phyloP scores from a whole-genome alignment of 106 monocot genomes.

The Dendrobium huoshanense region DNA sequence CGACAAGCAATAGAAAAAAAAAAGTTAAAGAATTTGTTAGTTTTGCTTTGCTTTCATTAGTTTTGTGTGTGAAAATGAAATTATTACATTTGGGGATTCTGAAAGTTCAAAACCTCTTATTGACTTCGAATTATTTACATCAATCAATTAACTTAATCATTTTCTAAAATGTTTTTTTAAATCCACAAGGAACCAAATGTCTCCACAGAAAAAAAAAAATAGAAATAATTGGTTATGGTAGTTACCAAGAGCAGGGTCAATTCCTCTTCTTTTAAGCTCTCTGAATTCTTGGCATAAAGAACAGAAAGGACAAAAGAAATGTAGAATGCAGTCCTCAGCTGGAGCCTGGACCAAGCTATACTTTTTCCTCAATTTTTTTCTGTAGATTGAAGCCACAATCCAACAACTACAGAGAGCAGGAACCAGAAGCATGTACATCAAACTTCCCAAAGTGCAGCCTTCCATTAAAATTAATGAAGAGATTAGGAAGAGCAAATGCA shows the following conservation, averaged over 20 bases:
- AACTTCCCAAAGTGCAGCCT: conserved; percentile 36
- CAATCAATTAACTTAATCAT: neutral
- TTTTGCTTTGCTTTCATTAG: no score
- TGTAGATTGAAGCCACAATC: conserved; percentile 29
- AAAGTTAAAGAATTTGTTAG: no score
- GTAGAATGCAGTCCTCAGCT: conserved; percentile 44
- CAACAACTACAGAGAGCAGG: conserved; percentile 34
- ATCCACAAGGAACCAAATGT: neutral
- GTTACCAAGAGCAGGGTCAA: conserved; percentile 51
- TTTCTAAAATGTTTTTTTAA: neutral
- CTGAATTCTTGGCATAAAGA: conserved; percentile 69
- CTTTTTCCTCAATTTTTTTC: conserved; percentile 37
- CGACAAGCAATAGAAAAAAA: neutral
- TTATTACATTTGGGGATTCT: no score
- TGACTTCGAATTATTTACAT: no score
- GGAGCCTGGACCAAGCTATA: conserved; percentile 54
- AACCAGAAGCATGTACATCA: conserved; percentile 38
- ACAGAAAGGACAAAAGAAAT: conserved; percentile 49
- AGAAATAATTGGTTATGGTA: neutral
- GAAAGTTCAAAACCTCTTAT: no score
- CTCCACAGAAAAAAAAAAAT: no score
- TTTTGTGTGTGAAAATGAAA: no score
- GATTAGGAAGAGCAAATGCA: neutral
- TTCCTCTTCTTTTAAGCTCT: conserved; percentile 44
- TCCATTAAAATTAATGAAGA: neutral